Evolutionary conservation across 176 grass and related monocot species (phyloP).

Genomic region (Thinopyrum elongatum): DNA sequence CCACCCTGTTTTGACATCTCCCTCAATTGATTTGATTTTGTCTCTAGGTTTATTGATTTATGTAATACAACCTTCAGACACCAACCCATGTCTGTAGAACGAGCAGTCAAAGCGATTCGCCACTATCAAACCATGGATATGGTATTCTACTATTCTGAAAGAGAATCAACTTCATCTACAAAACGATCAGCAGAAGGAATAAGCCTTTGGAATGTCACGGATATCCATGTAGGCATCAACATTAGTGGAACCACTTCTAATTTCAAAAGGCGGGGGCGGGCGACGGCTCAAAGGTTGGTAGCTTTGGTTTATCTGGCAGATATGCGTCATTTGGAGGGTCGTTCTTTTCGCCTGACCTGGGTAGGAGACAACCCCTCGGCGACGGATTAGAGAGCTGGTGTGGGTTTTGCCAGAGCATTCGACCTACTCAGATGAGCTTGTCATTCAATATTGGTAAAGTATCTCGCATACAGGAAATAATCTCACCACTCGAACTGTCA

Average conservation of each 20-base stretch:
- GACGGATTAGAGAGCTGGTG: constrained; percentile 88
- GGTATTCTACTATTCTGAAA: neutral
- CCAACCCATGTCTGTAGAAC: too few species aligned
- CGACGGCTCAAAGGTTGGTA: too few species aligned
- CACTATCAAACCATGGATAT: too few species aligned
- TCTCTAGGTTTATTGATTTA: too few species aligned
- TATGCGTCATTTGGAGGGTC: constrained; percentile 63
- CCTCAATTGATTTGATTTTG: too few species aligned
- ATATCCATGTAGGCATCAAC: neutral
- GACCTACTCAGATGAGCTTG: constrained; percentile 89
- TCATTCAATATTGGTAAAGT: constrained; percentile 79
- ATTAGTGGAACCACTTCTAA: neutral
- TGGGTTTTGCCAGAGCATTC: constrained; percentile 89
- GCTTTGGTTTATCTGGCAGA: constrained; percentile 20
- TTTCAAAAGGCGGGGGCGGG: neutral
- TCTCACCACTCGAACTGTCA: neutral
- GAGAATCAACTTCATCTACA: neutral
- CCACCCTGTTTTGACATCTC: too few species aligned
- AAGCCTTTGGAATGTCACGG: neutral
- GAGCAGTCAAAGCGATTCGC: too few species aligned
- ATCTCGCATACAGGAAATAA: neutral
- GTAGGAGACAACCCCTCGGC: constrained; percentile 56
- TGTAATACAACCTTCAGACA: too few species aligned
- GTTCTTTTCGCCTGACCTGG: constrained; percentile 75
- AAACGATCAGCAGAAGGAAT: neutral